Percentiles rank a stretch among this genome's conserved stretches.
These are phyloP conservation scores for Dothistroma septosporum DNA, from an alignment of 2,329 filamentous ascomycete species.

Conservation along the genomic window DNA sequence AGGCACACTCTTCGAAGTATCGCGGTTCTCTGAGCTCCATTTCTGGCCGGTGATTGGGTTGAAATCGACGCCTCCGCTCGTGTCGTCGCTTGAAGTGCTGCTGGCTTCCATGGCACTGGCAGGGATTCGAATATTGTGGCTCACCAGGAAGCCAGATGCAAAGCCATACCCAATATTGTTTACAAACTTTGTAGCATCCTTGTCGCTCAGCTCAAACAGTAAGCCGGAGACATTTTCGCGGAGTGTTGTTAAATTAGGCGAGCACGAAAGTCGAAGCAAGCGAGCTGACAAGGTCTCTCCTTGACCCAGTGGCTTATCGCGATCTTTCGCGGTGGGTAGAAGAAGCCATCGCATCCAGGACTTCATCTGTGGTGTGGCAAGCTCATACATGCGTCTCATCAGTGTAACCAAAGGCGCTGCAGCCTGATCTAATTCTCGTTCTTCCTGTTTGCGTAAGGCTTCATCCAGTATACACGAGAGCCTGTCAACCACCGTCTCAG, in stretches of 20 bases:
- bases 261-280: slow-evolving; percentile 72
- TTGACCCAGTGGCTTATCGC: slow-evolving; percentile 71
- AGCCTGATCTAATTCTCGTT: slow-evolving; percentile 66
- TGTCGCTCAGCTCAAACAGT: slow-evolving; percentile 81
- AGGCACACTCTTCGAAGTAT: slow-evolving; percentile 54
- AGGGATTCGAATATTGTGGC: slow-evolving; percentile 75
- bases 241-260: slow-evolving; percentile 65
- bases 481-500: slow-evolving; percentile 57
- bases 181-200: slow-evolving; percentile 74
- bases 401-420: slow-evolving; percentile 59
- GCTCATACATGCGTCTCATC: slow-evolving; percentile 65
- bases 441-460: slow-evolving; percentile 59
- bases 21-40: slow-evolving; percentile 37
- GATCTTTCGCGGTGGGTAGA: slow-evolving; percentile 72
- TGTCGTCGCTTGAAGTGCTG: slow-evolving; percentile 31
- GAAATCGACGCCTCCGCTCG: slow-evolving; percentile 42
- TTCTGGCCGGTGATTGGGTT: slow-evolving; percentile 89
- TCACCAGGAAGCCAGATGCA: slow-evolving; percentile 83
- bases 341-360: slow-evolving; percentile 62
- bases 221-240: slow-evolving; percentile 71
- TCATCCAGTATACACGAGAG: slow-evolving; percentile 67
- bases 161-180: slow-evolving; percentile 93
- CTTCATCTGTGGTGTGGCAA: slow-evolving; percentile 64
- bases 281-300: slow-evolving; percentile 69
- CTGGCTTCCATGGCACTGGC: slow-evolving; percentile 58